These are phyloP conservation scores for Aspergillus udagawae DNA, from an alignment of 2,329 filamentous ascomycete genomes.

Conservation along the genomic window DNA sequence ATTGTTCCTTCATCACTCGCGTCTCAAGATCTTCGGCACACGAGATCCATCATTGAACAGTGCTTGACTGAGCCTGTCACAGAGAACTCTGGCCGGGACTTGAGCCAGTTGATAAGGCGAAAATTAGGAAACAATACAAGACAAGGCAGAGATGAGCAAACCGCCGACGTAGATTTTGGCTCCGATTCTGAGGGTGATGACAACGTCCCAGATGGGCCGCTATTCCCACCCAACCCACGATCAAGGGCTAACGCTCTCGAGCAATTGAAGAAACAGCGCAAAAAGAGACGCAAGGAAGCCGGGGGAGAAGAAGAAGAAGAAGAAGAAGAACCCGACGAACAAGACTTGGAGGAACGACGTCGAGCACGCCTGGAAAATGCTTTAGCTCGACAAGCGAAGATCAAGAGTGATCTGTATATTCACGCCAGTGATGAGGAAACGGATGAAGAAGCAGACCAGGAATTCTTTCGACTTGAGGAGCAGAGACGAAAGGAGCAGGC, in stretches of 20 bases:
- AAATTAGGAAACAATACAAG: slow-evolving; percentile 49
- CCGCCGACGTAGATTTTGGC: slow-evolving; percentile 59
- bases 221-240: slow-evolving; percentile 60
- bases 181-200: slow-evolving; percentile 64
- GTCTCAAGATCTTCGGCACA: slow-evolving; percentile 63
- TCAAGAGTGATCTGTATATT: slow-evolving; percentile 82
- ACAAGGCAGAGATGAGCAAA: slow-evolving; percentile 28
- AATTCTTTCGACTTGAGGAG: slow-evolving; percentile 76
- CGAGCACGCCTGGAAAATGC: slow-evolving; percentile 63
- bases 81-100: slow-evolving; percentile 70
- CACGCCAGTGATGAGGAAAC: slow-evolving; percentile 82
- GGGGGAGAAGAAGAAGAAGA: slow-evolving; percentile 24
- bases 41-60: slow-evolving; percentile 68
- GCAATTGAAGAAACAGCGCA: slow-evolving; percentile 58
- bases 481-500: slow-evolving; percentile 57
- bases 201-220: slow-evolving; percentile 52
- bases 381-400: slow-evolving; percentile 69
- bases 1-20: slow-evolving; percentile 64
- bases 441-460: slow-evolving; percentile 68
- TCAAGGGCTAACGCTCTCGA: slow-evolving; percentile 52
- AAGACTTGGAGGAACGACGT: slow-evolving; percentile 56
- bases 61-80: slow-evolving; percentile 73
- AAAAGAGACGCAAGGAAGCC: slow-evolving; percentile 46
- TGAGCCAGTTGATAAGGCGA: slow-evolving; percentile 74
- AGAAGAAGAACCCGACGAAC: slow-evolving; percentile 57